A percentile compares a stretch with the other conserved stretches of the same genome.
Evolutionary conservation across 2,329 filamentous ascomycete species (phyloP).

Genomic region (Penicillium sumatraense): DNA sequence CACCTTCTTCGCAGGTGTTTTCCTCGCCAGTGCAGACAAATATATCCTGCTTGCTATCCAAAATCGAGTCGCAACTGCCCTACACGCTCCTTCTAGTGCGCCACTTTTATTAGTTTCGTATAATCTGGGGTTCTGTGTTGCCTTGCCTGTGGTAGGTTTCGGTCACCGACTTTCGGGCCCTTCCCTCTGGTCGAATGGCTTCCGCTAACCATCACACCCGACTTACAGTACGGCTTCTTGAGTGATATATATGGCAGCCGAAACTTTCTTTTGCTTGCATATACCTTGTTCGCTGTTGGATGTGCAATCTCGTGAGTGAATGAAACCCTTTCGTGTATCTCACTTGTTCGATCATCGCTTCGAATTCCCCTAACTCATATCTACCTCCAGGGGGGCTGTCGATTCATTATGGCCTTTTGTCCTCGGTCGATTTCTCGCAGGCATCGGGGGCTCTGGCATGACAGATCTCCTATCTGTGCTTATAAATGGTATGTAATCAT

Average conservation of each 20-base stretch:
- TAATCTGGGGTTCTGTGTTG: slow-evolving; percentile 7
- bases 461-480: slow-evolving; percentile 5
- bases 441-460: slow-evolving; percentile 6
- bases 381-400: neutral
- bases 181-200: neutral
- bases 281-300: neutral
- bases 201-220: neutral
- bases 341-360: neutral
- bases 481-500: neutral
- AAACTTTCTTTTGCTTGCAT: neutral
- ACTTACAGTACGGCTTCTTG: slow-evolving; percentile 3
- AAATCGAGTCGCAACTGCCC: neutral
- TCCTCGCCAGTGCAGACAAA: slow-evolving; percentile 2
- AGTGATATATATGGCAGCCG: slow-evolving; percentile 3
- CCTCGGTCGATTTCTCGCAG: neutral
- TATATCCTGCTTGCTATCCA: neutral
- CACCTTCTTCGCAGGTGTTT: neutral
- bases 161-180: neutral
- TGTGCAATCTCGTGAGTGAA: neutral
- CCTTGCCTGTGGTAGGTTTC: slow-evolving; percentile 1
- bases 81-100: slow-evolving; percentile 2
- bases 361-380: neutral
- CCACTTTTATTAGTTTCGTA: slow-evolving; percentile 3
- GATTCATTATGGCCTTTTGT: slow-evolving; percentile 4
- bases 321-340: neutral